These are phyloP conservation scores for Hyphodiscus sp. DNA, from an alignment of 2,329 filamentous ascomycete species.

Conservation along the genomic window DNA sequence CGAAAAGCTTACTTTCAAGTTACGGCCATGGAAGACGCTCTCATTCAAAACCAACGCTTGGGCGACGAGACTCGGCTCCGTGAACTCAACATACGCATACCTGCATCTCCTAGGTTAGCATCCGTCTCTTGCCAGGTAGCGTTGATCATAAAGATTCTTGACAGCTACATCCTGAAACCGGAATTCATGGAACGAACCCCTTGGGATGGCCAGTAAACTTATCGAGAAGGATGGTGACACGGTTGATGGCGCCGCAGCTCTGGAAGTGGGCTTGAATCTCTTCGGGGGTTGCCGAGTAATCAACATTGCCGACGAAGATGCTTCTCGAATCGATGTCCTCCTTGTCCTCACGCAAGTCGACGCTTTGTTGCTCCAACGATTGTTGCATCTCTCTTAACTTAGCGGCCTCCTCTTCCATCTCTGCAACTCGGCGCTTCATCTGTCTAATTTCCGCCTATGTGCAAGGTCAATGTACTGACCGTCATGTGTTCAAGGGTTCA, in stretches of 20 bases:
- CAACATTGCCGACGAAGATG: slow-evolving; percentile 97
- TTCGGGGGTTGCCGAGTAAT: slow-evolving; percentile 94
- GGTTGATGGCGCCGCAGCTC: slow-evolving; percentile 94
- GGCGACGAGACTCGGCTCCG: slow-evolving; percentile 85
- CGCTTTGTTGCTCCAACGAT: slow-evolving; percentile 75
- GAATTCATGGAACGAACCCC: slow-evolving; percentile 59
- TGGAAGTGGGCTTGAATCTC: slow-evolving; percentile 99
- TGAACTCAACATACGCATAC: slow-evolving; percentile 98
- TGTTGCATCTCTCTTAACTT: slow-evolving; percentile 85
- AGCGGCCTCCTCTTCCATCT: slow-evolving; percentile 86
- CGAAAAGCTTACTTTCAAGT: slow-evolving; percentile 69
- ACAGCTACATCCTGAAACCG: slow-evolving; percentile 13
- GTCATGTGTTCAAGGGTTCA: background rate
- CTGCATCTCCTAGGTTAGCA: slow-evolving; percentile 44
- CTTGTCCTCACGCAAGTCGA: slow-evolving; percentile 83
- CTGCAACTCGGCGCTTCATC: slow-evolving; percentile 80
- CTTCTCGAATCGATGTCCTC: slow-evolving; percentile 92
- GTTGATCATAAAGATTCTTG: slow-evolving; percentile 29
- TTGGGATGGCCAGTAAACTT: slow-evolving; percentile 99
- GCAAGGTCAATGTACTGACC: slow-evolving; percentile 1
- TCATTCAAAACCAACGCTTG: slow-evolving; percentile 94
- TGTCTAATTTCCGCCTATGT: slow-evolving; percentile 69
- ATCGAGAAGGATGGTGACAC: slow-evolving; percentile 93
- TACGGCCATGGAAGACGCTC: slow-evolving; percentile 88
- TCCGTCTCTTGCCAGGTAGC: slow-evolving; percentile 56